phyloP scores from a whole-genome alignment of 768 basidiomycete genomes.

The Erythrobasidium yunnanense region DNA sequence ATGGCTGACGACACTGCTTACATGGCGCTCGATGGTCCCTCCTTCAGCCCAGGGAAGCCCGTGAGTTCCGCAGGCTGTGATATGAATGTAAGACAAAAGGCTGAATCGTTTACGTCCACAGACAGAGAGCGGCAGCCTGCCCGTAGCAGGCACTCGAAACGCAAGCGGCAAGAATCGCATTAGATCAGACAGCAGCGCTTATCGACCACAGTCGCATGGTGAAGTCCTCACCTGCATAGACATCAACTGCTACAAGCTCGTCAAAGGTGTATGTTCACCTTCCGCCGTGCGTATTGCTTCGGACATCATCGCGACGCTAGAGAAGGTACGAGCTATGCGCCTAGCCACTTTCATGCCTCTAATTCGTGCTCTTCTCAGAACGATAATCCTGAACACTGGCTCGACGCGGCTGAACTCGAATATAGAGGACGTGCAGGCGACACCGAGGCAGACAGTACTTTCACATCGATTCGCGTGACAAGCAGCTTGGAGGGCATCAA shows the following conservation, averaged over 20 bases:
- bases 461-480: not conserved
- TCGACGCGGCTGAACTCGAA: slow-evolving; percentile 20
- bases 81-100: no score
- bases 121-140: no score
- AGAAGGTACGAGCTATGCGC: slow-evolving; percentile 20
- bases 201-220: not conserved
- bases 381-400: slow-evolving; percentile 23
- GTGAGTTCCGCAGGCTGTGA: no score
- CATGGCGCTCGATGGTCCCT: no score
- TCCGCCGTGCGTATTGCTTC: not conserved
- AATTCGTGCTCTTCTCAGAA: no score
- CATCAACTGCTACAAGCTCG: not conserved
- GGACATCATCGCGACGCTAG: not conserved
- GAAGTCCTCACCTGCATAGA: not conserved
- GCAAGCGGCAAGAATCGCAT: not conserved
- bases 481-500: not conserved
- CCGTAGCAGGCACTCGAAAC: no score
- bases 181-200: not conserved
- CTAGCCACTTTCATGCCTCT: no score
- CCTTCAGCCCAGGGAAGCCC: no score
- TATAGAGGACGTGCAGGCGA: not conserved
- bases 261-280: slow-evolving; percentile 5
- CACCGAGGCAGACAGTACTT: not conserved
- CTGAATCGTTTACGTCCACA: no score
- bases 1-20: no score